These are phyloP conservation scores for Prunus mira DNA, from an alignment of 306 rosid genomes.

Conservation along the genomic window DNA sequence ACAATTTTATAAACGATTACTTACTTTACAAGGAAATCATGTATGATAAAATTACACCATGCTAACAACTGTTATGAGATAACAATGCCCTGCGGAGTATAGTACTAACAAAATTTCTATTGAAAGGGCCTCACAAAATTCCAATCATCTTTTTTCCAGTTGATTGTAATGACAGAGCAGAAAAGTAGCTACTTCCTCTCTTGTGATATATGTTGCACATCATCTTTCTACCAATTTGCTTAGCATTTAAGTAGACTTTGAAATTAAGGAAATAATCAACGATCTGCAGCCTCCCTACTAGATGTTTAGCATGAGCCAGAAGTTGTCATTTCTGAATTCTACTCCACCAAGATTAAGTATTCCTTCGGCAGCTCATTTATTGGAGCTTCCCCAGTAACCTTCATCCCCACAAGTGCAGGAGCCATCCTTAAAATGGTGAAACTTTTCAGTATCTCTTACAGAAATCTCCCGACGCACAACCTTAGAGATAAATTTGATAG, in stretches of 20 bases:
- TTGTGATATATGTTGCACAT: neutral
- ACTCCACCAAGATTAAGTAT: slow-evolving; percentile 6
- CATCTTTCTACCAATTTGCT: neutral
- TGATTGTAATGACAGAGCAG: too few relatives aligned
- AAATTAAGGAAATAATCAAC: too few relatives aligned
- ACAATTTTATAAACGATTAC: neutral
- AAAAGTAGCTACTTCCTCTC: neutral
- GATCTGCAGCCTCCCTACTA: neutral
- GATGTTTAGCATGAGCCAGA: slow-evolving; percentile 5
- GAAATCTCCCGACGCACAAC: slow-evolving; percentile 82
- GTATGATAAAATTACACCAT: neutral
- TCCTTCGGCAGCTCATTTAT: slow-evolving; percentile 23
- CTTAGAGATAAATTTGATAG: slow-evolving; percentile 64
- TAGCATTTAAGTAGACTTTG: neutral
- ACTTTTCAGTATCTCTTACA: slow-evolving; percentile 71
- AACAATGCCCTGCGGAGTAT: neutral
- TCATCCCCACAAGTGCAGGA: slow-evolving; percentile 80
- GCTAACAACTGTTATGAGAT: neutral
- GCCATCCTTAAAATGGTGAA: slow-evolving; percentile 91
- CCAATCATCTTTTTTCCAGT: neutral
- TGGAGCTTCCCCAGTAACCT: slow-evolving; percentile 42
- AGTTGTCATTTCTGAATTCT: slow-evolving; percentile 9
- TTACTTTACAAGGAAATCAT: neutral
- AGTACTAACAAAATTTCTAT: neutral
- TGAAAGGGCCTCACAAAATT: neutral